Evolutionary conservation across 805 yeast species (phyloP).

Genomic region (Metschnikowia kofuensis): DNA sequence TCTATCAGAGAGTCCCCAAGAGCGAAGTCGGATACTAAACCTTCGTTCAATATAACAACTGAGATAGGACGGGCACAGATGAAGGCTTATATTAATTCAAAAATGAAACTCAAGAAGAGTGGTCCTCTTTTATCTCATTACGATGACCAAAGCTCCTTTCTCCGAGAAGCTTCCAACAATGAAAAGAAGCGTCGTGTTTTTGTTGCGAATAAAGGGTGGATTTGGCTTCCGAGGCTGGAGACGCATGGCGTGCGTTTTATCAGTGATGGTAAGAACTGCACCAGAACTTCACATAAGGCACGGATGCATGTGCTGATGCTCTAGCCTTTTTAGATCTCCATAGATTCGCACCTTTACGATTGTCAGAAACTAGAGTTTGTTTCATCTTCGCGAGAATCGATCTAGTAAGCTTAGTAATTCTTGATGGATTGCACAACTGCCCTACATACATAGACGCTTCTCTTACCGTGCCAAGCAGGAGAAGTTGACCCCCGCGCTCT

Average conservation of each 20-base stretch:
- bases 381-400: no score
- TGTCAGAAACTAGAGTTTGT: no score
- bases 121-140: not conserved
- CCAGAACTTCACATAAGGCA: no score
- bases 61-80: constrained; percentile 13
- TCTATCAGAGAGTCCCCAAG: not conserved
- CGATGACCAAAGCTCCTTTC: not conserved
- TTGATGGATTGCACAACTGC: no score
- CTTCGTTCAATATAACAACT: constrained; percentile 12
- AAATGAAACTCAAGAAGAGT: constrained; percentile 4
- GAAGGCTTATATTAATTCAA: constrained; percentile 9
- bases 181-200: constrained; percentile 8
- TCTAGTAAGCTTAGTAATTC: no score
- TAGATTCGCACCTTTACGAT: no score
- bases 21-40: not conserved
- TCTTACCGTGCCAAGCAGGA: no score
- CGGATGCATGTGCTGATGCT: no score
- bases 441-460: no score
- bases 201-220: constrained; percentile 15
- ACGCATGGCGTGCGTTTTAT: constrained; percentile 2
- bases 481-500: no score
- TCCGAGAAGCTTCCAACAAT: not conserved
- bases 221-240: constrained; percentile 8
- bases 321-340: no score
- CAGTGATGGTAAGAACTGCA: not conserved